Percentiles rank a stretch among this genome's conserved stretches.
phyloP scores from a whole-genome alignment of 2,329 filamentous ascomycete genomes.

The Magnaporthiopsis incrustans region DNA sequence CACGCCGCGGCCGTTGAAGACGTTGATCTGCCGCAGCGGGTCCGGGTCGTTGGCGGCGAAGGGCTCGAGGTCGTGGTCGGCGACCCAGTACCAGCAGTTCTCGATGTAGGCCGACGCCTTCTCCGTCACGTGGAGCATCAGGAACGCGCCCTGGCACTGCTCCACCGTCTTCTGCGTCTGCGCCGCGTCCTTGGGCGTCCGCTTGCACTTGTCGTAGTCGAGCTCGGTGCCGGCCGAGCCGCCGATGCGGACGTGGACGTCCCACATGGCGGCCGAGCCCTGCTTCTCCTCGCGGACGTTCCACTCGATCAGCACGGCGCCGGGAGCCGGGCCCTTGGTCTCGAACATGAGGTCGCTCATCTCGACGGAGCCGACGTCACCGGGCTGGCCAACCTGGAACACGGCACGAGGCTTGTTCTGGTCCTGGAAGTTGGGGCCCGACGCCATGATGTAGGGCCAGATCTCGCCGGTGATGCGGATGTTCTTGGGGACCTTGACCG shows the following conservation, averaged over 20 bases:
- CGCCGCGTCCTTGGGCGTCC: conserved; percentile 53
- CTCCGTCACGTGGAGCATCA: conserved; percentile 58
- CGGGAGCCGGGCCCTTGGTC: conserved; percentile 74
- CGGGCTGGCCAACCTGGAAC: conserved; percentile 72
- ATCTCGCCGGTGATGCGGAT: conserved; percentile 86
- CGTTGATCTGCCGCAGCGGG: conserved; percentile 55
- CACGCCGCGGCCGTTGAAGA: conserved; percentile 83
- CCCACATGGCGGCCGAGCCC: conserved; percentile 78
- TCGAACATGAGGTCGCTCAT: conserved; percentile 83
- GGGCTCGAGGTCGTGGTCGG: conserved; percentile 82
- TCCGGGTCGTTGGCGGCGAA: conserved; percentile 45
- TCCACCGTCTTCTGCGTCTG: conserved; percentile 38
- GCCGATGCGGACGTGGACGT: conserved; percentile 90
- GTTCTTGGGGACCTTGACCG: conserved; percentile 65
- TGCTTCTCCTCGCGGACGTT: conserved; percentile 63
- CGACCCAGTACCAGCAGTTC: conserved; percentile 85
- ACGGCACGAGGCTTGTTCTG: conserved; percentile 71
- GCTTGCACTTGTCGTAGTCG: conserved; percentile 70
- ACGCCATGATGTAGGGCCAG: conserved; percentile 83
- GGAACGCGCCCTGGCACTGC: conserved; percentile 69
- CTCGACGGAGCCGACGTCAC: conserved; percentile 73
- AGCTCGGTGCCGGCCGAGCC: conserved; percentile 78
- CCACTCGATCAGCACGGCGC: conserved; percentile 87
- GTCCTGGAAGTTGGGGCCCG: conserved; percentile 65
- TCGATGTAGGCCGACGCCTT: conserved; percentile 65